Evolutionary conservation across 768 basidiomycete species (phyloP), one percentile per base, ranked within the genome.

Genomic region (Suillus ampliporus): DNA sequence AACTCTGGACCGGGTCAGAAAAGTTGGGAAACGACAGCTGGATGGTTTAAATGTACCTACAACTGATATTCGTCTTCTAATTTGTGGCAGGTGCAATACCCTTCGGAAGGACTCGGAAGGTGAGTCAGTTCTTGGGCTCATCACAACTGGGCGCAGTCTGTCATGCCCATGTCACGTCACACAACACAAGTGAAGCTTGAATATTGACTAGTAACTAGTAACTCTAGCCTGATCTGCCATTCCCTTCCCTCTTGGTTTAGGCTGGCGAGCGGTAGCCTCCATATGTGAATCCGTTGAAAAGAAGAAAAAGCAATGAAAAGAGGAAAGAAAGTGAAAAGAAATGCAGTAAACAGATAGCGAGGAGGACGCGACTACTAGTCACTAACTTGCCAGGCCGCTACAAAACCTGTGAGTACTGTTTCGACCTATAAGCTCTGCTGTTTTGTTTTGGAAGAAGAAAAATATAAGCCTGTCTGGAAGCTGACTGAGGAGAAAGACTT

Each of bases 171-270:
- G n/a, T n/a, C n/a, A n/a, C n/a, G n/a, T n/a, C n/a, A n/a, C n/a
- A n/a, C n/a, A n/a, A n/a, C n/a, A n/a, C n/a, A n/a, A n/a, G n/a
- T n/a, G n/a, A n/a, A n/a, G n/a, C n/a, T n/a, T n/a, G n/a, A n/a
- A n/a, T n/a, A n/a, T n/a, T n/a, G n/a, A n/a, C n/a, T n/a, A n/a
- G n/a, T n/a, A n/a, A n/a, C n/a, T n/a, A n/a, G n/a, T n/a, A n/a
- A n/a, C n/a, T n/a, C n/a, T n/a, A n/a, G n/a, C n/a, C n/a, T n/a
- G 76, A 67, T 90, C 89, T 66, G 85, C 79, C 67, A 80, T 77
- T 56, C 86, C 87, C 74, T 87, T 91, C 78, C 85, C 85, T 63
- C 82, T 70, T 59, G 83, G 82, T 78, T 90, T 92, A 67, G 83
- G 73, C 77, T 84, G 87, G 75, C 90, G 83, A 70, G 86, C 78